Percentiles rank a stretch among this genome's conserved stretches.
Conservation (phyloP, 2,329 filamentous ascomycete species). For the Alternaria metachromatica region DNA sequence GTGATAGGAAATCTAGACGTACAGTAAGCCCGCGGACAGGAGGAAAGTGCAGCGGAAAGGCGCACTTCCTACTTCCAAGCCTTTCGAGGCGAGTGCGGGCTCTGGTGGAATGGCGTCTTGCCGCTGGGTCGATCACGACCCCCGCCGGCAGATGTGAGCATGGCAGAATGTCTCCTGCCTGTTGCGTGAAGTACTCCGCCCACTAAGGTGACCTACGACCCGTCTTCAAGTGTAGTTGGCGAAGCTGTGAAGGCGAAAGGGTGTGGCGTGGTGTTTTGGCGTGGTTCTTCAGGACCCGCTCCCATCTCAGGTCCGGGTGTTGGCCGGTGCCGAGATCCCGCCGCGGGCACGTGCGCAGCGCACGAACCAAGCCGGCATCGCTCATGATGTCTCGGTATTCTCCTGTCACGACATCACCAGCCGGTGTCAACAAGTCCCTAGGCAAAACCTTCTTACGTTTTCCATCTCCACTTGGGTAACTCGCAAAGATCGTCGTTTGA, state of each 20-base stretch:
- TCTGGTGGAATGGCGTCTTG: constrained; percentile 4
- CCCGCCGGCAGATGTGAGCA: not conserved
- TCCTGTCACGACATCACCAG: not conserved
- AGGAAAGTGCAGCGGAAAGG: not conserved
- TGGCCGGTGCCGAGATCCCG: not conserved
- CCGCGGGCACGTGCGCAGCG: not conserved
- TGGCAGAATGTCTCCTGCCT: constrained; percentile 14
- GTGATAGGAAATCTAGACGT: not conserved
- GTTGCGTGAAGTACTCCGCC: constrained; percentile 14
- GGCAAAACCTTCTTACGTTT: not conserved
- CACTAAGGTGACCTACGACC: not conserved
- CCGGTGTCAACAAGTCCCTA: not conserved
- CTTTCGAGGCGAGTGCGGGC: constrained; percentile 13
- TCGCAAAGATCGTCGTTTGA: not conserved
- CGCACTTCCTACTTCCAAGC: constrained; percentile 2
- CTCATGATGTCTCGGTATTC: not conserved
- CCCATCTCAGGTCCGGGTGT: not conserved
- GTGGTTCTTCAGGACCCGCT: not conserved
- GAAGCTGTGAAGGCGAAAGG: not conserved
- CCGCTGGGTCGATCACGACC: constrained; percentile 13
- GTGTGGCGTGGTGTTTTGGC: not conserved
- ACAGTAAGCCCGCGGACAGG: not conserved
- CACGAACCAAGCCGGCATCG: not conserved
- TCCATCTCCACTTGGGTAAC: not conserved
- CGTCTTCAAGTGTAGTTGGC: not conserved